These are phyloP conservation scores for Podospora anserina DNA, from an alignment of 495 filamentous ascomycete species.

Conservation along the genomic window DNA sequence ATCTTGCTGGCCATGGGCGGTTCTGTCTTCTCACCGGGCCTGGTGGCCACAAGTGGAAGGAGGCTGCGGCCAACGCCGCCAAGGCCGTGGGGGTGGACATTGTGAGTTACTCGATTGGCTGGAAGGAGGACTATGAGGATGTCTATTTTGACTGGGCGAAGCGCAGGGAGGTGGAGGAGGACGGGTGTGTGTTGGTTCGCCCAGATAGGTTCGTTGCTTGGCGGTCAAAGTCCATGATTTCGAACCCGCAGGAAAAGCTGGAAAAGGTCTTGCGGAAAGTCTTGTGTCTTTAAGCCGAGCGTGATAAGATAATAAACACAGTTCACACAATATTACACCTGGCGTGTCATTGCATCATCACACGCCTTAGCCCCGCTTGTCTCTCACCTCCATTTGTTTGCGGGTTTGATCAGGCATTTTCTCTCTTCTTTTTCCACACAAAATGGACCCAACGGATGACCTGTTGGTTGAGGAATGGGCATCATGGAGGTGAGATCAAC, in stretches of 20 bases:
- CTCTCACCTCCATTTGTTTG: too few relatives aligned
- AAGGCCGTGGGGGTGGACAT: slow-evolving; percentile 29
- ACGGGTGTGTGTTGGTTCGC: slow-evolving; percentile 42
- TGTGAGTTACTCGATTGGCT: slow-evolving; percentile 36
- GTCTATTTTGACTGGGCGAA: slow-evolving; percentile 38
- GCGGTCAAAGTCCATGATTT: slow-evolving; percentile 32
- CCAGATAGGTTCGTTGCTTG: slow-evolving; percentile 47
- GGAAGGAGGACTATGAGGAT: slow-evolving; percentile 41
- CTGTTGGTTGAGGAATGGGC: too few relatives aligned
- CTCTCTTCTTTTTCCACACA: too few relatives aligned
- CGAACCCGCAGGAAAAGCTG: slow-evolving; percentile 20
- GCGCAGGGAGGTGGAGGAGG: slow-evolving; percentile 37
- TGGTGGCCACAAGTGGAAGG: slow-evolving; percentile 36
- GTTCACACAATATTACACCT: too few relatives aligned
- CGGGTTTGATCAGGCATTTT: too few relatives aligned
- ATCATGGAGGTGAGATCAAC: too few relatives aligned
- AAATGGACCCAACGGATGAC: too few relatives aligned
- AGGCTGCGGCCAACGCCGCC: slow-evolving; percentile 25
- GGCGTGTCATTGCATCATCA: too few relatives aligned
- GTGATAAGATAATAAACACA: neutral
- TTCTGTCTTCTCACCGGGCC: slow-evolving; percentile 41
- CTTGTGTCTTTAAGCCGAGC: slow-evolving; percentile 18
- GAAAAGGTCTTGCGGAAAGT: slow-evolving; percentile 29
- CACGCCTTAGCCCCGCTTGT: too few relatives aligned
- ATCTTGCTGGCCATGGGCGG: slow-evolving; percentile 35